phyloP scores from a whole-genome alignment of 306 rosid species.

The Morella rubra region DNA sequence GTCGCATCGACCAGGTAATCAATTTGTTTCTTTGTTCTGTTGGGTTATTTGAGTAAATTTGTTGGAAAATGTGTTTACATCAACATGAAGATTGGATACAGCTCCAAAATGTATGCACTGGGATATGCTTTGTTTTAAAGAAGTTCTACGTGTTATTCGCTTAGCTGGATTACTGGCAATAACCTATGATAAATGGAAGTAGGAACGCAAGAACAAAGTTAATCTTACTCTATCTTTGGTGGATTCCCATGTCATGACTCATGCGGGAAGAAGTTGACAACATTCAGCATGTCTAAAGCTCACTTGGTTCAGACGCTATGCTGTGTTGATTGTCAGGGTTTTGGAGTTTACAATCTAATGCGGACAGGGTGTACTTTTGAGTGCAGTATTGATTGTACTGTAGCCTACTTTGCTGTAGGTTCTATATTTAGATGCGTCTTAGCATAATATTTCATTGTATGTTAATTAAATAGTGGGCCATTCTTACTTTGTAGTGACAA shows the following conservation, averaged over 20 bases:
- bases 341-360: neutral
- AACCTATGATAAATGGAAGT: neutral
- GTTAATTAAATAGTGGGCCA: neutral
- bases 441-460: neutral
- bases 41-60: neutral
- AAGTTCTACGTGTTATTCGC: neutral
- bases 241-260: neutral
- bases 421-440: neutral
- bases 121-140: neutral
- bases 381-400: neutral
- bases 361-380: neutral
- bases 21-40: neutral
- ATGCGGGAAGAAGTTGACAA: neutral
- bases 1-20: conserved; percentile 66
- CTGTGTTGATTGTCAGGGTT: neutral
- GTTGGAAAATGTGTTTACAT: neutral
- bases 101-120: neutral
- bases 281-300: neutral
- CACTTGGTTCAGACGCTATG: neutral
- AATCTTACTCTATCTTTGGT: neutral
- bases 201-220: neutral
- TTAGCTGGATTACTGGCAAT: neutral
- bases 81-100: neutral
- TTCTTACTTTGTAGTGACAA: neutral
- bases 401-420: neutral